Percentiles rank a stretch among this genome's conserved stretches.
Conservation (phyloP, 108 stramenopile genomes). For the Cyclotella sp. region DNA sequence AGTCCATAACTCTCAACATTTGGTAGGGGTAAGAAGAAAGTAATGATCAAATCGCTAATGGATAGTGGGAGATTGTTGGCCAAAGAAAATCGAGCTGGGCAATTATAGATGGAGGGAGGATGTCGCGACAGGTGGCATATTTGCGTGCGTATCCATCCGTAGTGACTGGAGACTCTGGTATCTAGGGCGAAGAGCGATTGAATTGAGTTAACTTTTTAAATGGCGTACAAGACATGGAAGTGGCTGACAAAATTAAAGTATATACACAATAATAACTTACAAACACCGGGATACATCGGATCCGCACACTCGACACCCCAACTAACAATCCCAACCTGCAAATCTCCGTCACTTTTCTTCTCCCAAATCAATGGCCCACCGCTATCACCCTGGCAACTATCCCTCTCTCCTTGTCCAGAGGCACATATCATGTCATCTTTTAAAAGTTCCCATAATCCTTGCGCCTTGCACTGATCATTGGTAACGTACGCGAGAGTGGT, state of each 20-base stretch:
- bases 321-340: slow-evolving; percentile 35
- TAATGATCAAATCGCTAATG: neutral
- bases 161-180: slow-evolving; percentile 16
- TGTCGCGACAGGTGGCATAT: slow-evolving; percentile 16
- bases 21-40: neutral
- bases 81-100: slow-evolving; percentile 11
- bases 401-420: slow-evolving; percentile 12
- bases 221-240: no score
- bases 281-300: slow-evolving; percentile 30
- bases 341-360: neutral
- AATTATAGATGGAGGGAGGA: slow-evolving; percentile 24
- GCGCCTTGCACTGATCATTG: slow-evolving; percentile 9
- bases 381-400: slow-evolving; percentile 52
- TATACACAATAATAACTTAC: slow-evolving; percentile 11
- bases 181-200: slow-evolving; percentile 2
- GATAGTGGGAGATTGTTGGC: neutral
- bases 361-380: slow-evolving; percentile 48
- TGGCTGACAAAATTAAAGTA: neutral
- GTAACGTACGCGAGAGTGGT: slow-evolving; percentile 5
- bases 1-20: slow-evolving; percentile 10
- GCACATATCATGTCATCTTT: slow-evolving; percentile 55
- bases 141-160: slow-evolving; percentile 36
- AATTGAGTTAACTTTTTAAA: neutral
- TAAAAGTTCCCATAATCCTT: slow-evolving; percentile 24
- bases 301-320: slow-evolving; percentile 45